Base-by-base conservation (phyloP, 2,329 filamentous ascomycete species). In the Aureobasidium sp. region DNA sequence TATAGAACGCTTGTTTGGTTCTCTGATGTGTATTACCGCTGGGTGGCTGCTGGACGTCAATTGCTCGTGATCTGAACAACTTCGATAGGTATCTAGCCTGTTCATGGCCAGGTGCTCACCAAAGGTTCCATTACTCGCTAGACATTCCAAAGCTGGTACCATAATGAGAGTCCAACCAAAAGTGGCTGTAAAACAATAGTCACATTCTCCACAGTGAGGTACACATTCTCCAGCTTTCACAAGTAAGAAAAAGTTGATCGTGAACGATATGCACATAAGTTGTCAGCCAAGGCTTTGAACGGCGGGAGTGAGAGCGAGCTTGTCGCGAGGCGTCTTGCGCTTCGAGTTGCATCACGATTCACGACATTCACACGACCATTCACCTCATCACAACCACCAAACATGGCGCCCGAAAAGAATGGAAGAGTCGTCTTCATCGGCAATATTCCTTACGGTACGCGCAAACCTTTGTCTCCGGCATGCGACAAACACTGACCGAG, bases 371-470 rank as follows among this genome's bases (percentile, higher is more conserved):
- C 37, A 45, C 53, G 29, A 27, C 22, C 53, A 5, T 31, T 27
- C 53, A 57, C 22, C 39, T 5, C 41, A 57, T 27, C 53, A 36
- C 29, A 29, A 27, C 9, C 55, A 58, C 36, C 59, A 44, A 45
- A 20, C 15, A 64, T 64, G 63, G 90, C 81, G 73, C 84, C 82
- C 69, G 90, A 90, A 76, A 87, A 87, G 72, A 87, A 85, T 14
- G 90, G 88, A 17, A 84, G 88, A 65, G 88, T 91, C 31, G 88
- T 93, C 64, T 94, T 94, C 73, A 89, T 93, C 63, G 90, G 89
- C 67, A 92, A 93, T 71, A 91, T 91, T 68, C 87, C 87, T n/a
- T 92, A 91, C 76, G 89, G 87, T 87, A 76, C 67, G 76, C 69
- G 27, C 7, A 2, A 25, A 2, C 41, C 25, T 31, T 39, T 17